Evolutionary conservation across 495 filamentous ascomycete species (phyloP).

Genomic region (Neurospora sp.): DNA sequence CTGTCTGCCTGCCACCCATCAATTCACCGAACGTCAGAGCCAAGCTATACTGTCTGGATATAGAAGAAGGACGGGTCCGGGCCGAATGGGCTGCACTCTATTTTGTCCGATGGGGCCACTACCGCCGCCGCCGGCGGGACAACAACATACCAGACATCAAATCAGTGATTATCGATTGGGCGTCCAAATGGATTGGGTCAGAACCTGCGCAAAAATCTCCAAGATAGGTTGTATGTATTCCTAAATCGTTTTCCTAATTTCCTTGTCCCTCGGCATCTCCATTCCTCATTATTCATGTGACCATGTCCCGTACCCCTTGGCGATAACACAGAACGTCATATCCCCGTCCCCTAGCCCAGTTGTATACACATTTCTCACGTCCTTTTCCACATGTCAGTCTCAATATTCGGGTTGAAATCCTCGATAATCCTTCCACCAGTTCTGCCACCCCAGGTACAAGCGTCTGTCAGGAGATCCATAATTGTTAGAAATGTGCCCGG

Average conservation of each 20-base stretch:
- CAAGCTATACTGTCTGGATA: not conserved
- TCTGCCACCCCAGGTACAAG: not conserved
- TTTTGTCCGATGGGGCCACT: not conserved
- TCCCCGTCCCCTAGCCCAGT: not conserved
- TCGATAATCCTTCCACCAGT: not conserved
- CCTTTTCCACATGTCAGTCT: too few species aligned
- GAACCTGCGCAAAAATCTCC: not conserved
- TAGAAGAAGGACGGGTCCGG: not conserved
- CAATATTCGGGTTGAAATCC: too few species aligned
- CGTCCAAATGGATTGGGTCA: not conserved
- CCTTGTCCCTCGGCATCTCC: not conserved
- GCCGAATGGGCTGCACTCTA: not conserved
- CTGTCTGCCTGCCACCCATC: not conserved
- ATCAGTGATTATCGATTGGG: not conserved
- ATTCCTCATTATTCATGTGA: not conserved
- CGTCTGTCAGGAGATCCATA: not conserved
- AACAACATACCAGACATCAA: not conserved
- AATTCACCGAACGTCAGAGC: not conserved
- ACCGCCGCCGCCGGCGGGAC: not conserved
- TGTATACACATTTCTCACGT: not conserved
- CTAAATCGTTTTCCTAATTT: not conserved
- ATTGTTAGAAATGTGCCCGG: not conserved
- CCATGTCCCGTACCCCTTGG: not conserved
- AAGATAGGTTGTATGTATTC: not conserved
- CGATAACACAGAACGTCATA: not conserved